Percentiles rank a stretch among this genome's conserved stretches.
These are phyloP conservation scores for Novymonas esmeraldas DNA, from an alignment of 208 protist genomes.

Conservation along the genomic window DNA sequence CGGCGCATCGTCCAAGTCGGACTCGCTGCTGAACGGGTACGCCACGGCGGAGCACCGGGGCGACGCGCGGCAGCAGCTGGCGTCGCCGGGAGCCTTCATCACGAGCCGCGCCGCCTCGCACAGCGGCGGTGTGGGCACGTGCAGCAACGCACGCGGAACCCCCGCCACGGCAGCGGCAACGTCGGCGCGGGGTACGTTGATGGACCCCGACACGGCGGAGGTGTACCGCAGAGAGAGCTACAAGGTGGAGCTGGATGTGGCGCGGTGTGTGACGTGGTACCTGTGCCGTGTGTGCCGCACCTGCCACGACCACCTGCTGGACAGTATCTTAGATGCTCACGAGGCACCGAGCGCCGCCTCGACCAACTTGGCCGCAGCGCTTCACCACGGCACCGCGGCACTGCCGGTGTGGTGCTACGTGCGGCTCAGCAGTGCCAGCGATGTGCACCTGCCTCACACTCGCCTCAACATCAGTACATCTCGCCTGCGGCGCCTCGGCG, in stretches of 20 bases:
- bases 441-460: not conserved
- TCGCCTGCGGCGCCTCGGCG: no score
- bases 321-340: constrained; percentile 24
- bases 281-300: constrained; percentile 27
- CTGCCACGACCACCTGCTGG: constrained; percentile 21
- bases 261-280: constrained; percentile 22
- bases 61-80: not conserved
- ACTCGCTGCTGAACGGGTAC: not conserved
- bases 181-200: no score
- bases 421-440: constrained; percentile 10
- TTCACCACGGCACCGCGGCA: not conserved
- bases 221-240: constrained; percentile 20
- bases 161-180: no score
- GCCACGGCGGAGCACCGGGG: not conserved
- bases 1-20: not conserved
- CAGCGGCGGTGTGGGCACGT: no score
- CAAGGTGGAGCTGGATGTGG: constrained; percentile 11
- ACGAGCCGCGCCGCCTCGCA: no score
- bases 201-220: not conserved
- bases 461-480: not conserved
- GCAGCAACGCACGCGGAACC: no score
- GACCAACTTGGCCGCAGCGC: not conserved
- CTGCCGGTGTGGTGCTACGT: constrained; percentile 22
- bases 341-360: constrained; percentile 2
- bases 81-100: no score